Base-by-base conservation (phyloP, 306 rosid species). In the Lathyrus tuberosus region DNA sequence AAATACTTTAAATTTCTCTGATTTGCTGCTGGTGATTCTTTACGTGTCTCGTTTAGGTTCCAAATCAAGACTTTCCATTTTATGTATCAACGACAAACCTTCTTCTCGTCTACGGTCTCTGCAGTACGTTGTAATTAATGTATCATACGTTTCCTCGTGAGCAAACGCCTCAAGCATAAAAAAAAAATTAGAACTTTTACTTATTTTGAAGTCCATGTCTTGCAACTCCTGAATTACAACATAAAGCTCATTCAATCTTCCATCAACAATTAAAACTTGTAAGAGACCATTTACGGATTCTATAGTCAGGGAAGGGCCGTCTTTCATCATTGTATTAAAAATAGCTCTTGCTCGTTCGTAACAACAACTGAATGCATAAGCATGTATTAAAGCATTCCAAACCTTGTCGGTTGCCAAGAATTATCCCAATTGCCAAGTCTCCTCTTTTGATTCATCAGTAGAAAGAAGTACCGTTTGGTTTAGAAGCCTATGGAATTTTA, bases 301-400 rank as follows among this genome's bases (percentile, higher is more conserved):
- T 38, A 86, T 81, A 10, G 94, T 85, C 33, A 97, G 98, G 37
- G 88, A 82, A 76, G 96, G 98, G 42, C 98, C 98, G 58, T 90
- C 90, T 75, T 86, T 84, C 93, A 87, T 90, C 98, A 93, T 88
- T 72, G 89, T 90, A 65, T 93, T 93, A 69, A 93, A 93, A 74
- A 93, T 72, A 65, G 95, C 97, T 81, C 98, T 85, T 62, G 97
- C 97, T 75, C 96, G 82, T 76, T 93, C 97, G 8, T 93, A 90
- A 73, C 97, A 90, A 43, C 98, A 94, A 38, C 91, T 81, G 65
- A 77, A 67, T 2, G 98, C 97, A 75, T 93, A 90, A 61, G 97
- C 91, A 67, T 85, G 84, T 69, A 93, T 90, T 72, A 93, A 81
- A 58, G 97, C 94, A 84, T 93, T 93, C 98, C 98, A 93, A 44